Evolutionary conservation across 139 green algal species (phyloP).

Genomic region (Chlorella sp.): DNA sequence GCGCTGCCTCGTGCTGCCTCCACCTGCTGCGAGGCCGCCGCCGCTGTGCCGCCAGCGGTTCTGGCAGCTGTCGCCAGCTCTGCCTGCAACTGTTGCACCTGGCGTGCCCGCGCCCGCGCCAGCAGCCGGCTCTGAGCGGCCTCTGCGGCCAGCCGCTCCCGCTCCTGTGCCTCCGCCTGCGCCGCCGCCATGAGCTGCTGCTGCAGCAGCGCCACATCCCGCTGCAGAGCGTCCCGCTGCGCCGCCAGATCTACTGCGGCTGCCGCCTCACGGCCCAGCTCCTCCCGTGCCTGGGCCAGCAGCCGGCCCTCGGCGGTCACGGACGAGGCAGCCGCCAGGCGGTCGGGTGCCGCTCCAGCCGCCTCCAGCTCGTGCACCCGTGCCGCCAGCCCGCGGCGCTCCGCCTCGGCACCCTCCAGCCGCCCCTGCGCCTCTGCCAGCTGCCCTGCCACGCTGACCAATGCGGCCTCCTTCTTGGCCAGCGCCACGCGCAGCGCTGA

Average conservation of each 20-base stretch:
- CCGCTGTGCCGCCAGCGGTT: constrained; percentile 13
- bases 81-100: constrained; percentile 36
- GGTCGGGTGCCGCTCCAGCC: background rate
- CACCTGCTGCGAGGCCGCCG: background rate
- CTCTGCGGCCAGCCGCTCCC: constrained; percentile 22
- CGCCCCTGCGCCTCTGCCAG: background rate
- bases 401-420: background rate
- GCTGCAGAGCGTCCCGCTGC: background rate
- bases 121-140: constrained; percentile 27
- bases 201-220: background rate
- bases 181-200: constrained; percentile 23
- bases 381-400: background rate
- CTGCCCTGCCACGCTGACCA: constrained; percentile 14
- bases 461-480: constrained; percentile 13
- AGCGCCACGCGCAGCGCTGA: constrained; percentile 15
- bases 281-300: constrained; percentile 5
- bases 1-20: background rate
- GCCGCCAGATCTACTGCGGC: background rate
- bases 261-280: background rate
- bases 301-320: background rate
- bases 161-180: constrained; percentile 13
- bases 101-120: background rate
- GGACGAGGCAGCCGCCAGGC: background rate
- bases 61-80: background rate
- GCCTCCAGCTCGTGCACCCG: background rate